phyloP scores from a whole-genome alignment of 2,329 filamentous ascomycete genomes.

The Cladosporium phlei region DNA sequence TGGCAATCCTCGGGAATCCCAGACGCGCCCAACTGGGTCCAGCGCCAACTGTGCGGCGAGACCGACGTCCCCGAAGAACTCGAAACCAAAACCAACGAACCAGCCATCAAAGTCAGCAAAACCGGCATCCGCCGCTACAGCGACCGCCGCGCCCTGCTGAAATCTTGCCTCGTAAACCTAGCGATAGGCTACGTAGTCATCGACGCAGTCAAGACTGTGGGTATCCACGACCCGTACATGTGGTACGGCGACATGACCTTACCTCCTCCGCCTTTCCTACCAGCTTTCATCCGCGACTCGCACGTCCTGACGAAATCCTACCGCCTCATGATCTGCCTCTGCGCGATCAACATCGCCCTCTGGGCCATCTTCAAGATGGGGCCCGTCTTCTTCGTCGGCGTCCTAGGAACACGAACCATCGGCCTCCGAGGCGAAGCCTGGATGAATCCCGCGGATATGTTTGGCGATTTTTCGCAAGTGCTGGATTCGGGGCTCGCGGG shows the following conservation, averaged over 20 bases:
- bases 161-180: slow-evolving; percentile 37
- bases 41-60: slow-evolving; percentile 34
- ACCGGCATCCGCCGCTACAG: slow-evolving; percentile 37
- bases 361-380: slow-evolving; percentile 56
- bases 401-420: slow-evolving; percentile 55
- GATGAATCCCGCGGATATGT: slow-evolving; percentile 55
- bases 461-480: slow-evolving; percentile 51
- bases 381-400: slow-evolving; percentile 56
- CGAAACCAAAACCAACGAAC: no score
- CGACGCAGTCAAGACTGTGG: slow-evolving; percentile 63
- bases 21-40: slow-evolving; percentile 38
- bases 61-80: slow-evolving; percentile 21
- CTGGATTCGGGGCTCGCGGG: slow-evolving; percentile 69
- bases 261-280: slow-evolving; percentile 42
- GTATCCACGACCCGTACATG: slow-evolving; percentile 69
- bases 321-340: slow-evolving; percentile 53
- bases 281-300: slow-evolving; percentile 39
- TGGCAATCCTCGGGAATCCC: slow-evolving; percentile 50
- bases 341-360: slow-evolving; percentile 57
- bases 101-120: slow-evolving; percentile 19
- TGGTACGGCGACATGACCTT: slow-evolving; percentile 37
- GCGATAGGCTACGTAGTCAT: slow-evolving; percentile 59
- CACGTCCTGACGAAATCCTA: slow-evolving; percentile 48
- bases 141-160: slow-evolving; percentile 32
- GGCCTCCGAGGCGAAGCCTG: slow-evolving; percentile 58